These are phyloP conservation scores for Coemansia sp. DNA, from an alignment of 192 early-diverging fungal species.

Conservation along the genomic window DNA sequence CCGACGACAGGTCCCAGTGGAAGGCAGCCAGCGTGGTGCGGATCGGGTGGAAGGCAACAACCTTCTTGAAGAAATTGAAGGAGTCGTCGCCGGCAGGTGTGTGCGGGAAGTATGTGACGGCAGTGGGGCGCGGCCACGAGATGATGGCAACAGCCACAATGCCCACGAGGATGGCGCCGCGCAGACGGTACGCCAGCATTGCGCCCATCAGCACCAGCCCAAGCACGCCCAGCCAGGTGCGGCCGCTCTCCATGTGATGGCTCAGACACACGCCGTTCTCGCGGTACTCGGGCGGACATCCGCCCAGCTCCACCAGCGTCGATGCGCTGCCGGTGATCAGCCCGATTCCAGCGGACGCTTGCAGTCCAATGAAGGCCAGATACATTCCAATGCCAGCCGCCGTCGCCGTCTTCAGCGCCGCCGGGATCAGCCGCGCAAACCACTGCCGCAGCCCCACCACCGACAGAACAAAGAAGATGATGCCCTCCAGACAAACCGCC, in stretches of 20 bases:
- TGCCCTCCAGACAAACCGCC: constrained; percentile 80
- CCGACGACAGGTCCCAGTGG: constrained; percentile 62
- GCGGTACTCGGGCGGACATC: constrained; percentile 60
- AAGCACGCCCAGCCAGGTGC: constrained; percentile 70
- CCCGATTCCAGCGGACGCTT: constrained; percentile 79
- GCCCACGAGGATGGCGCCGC: constrained; percentile 71
- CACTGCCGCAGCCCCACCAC: constrained; percentile 78
- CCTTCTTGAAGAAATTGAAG: constrained; percentile 73
- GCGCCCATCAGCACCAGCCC: constrained; percentile 71
- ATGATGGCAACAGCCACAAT: constrained; percentile 70
- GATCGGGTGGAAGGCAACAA: constrained; percentile 67
- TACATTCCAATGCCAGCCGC: constrained; percentile 78
- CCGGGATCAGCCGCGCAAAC: constrained; percentile 72
- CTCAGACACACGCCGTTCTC: constrained; percentile 59
- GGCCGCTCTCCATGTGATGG: constrained; percentile 64
- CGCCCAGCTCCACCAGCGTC: constrained; percentile 73
- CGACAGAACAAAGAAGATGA: constrained; percentile 76
- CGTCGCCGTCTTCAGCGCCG: constrained; percentile 71
- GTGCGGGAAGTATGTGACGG: constrained; percentile 77
- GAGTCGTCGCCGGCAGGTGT: constrained; percentile 59
- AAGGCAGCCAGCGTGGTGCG: constrained; percentile 60
- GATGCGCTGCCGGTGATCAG: constrained; percentile 62
- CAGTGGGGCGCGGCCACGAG: constrained; percentile 69
- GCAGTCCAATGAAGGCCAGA: constrained; percentile 76
- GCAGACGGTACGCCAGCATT: constrained; percentile 64